These are phyloP conservation scores for Aquilaria agallochum DNA, from an alignment of 441 rosid genomes.

Conservation along the genomic window DNA sequence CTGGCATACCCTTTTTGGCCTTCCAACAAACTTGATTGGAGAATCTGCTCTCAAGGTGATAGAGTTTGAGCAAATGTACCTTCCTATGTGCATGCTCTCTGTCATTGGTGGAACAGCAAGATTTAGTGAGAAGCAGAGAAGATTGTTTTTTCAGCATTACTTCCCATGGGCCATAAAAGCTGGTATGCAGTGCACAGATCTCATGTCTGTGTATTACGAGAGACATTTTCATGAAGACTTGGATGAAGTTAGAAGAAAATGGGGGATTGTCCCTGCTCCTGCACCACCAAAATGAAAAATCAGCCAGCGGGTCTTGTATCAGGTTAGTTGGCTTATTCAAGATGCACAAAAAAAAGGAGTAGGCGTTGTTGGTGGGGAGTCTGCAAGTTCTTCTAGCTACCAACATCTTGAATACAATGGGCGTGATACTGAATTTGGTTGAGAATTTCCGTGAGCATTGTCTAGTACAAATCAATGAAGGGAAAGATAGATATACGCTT, in stretches of 20 bases:
- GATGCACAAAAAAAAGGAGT: no score
- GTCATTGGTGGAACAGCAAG: conserved; percentile 83
- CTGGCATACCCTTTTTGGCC: conserved; percentile 87
- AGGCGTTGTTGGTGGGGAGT: no score
- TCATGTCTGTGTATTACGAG: conserved; percentile 78
- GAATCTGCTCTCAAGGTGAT: conserved; percentile 92
- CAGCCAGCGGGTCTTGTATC: no score
- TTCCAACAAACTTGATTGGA: conserved; percentile 83
- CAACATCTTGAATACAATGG: no score
- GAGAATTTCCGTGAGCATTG: no score
- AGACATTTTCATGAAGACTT: conserved; percentile 77
- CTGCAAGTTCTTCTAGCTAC: no score
- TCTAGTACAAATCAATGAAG: no score
- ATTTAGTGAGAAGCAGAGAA: conserved; percentile 77
- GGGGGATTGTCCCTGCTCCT: conserved; percentile 76
- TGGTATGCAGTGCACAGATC: conserved; percentile 63
- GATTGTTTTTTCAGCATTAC: conserved; percentile 66
- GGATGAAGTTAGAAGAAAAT: conserved; percentile 62
- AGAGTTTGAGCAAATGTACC: conserved; percentile 89
- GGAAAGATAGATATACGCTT: no score
- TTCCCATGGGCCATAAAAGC: conserved; percentile 88
- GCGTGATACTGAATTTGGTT: no score
- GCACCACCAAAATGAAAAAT: conserved; percentile 24
- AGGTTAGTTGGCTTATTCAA: no score
- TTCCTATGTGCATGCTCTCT: conserved; percentile 85